Evolutionary conservation across 331 rosid species (phyloP).

Genomic region (Malus hybrid): DNA sequence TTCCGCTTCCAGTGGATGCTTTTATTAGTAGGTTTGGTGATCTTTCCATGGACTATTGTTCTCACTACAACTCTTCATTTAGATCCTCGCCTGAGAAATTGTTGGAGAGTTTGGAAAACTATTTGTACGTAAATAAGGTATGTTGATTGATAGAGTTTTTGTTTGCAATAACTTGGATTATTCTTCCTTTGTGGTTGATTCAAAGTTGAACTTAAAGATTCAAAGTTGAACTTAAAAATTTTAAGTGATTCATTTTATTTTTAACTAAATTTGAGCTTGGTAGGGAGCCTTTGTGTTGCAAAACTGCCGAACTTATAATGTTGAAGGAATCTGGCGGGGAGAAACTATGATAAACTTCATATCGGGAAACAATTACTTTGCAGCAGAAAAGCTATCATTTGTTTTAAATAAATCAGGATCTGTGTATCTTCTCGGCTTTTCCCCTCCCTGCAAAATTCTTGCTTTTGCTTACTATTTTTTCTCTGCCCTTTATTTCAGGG

Average conservation of each 20-base stretch:
- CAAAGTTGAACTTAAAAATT: no score
- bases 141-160: background rate
- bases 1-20: slow-evolving; percentile 87
- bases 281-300: background rate
- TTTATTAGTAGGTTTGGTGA: slow-evolving; percentile 63
- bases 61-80: slow-evolving; percentile 52
- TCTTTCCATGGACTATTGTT: slow-evolving; percentile 77
- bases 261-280: background rate
- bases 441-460: slow-evolving; percentile 2
- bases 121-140: slow-evolving; percentile 66
- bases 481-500: slow-evolving; percentile 40
- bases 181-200: background rate
- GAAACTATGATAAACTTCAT: background rate
- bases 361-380: background rate
- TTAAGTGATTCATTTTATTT: background rate
- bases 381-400: background rate
- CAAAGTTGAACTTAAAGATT: background rate
- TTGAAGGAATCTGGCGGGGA: background rate
- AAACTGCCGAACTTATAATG: background rate
- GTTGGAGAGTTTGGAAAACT: slow-evolving; percentile 68
- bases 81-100: slow-evolving; percentile 62
- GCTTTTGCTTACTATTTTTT: slow-evolving; percentile 11
- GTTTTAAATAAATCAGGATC: background rate
- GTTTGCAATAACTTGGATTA: background rate
- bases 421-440: background rate